These are phyloP conservation scores for Wickerhamomyces bisporus DNA, from an alignment of 805 yeast species.

Conservation along the genomic window DNA sequence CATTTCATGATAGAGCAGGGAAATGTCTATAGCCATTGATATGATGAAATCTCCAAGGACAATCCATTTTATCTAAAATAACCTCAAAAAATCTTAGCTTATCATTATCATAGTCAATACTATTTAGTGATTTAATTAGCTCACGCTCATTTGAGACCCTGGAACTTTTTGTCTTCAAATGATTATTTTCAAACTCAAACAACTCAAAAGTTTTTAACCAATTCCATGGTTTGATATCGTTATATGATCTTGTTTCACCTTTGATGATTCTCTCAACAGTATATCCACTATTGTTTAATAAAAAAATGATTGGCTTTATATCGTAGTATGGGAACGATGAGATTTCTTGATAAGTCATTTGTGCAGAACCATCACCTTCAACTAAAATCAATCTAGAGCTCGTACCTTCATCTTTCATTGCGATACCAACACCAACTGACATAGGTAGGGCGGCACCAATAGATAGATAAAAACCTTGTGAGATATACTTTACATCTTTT, in stretches of 20 bases:
- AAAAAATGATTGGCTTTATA: conserved; percentile 62
- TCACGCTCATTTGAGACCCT: conserved; percentile 36
- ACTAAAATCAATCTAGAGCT: conserved; percentile 59
- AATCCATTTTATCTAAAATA: conserved; percentile 51
- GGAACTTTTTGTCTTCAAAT: conserved; percentile 24
- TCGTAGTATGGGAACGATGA: conserved; percentile 56
- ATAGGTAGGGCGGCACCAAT: conserved; percentile 90
- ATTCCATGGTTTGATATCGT: conserved; percentile 83
- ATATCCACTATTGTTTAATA: conserved; percentile 84
- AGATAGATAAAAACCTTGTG: conserved; percentile 76
- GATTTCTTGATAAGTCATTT: conserved; percentile 87
- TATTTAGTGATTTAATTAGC: conserved; percentile 31
- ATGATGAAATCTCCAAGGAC: conserved; percentile 54
- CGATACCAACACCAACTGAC: conserved; percentile 76
- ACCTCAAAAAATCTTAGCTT: conserved; percentile 54
- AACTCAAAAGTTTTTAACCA: conserved; percentile 66
- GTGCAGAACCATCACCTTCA: conserved; percentile 94
- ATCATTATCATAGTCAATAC: conserved; percentile 22
- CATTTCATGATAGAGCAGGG: conserved; percentile 8
- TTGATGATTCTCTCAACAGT: conserved; percentile 83
- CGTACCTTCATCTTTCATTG: conserved; percentile 49
- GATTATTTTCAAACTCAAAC: conserved; percentile 47
- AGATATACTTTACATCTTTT: conserved; percentile 40
- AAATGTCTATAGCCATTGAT: conserved; percentile 32
- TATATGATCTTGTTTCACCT: conserved; percentile 72